Percentiles rank a stretch among this genome's conserved stretches.
These are phyloP conservation scores for Mariannaea sp. DNA, from an alignment of 2,329 filamentous ascomycete genomes.

Conservation along the genomic window DNA sequence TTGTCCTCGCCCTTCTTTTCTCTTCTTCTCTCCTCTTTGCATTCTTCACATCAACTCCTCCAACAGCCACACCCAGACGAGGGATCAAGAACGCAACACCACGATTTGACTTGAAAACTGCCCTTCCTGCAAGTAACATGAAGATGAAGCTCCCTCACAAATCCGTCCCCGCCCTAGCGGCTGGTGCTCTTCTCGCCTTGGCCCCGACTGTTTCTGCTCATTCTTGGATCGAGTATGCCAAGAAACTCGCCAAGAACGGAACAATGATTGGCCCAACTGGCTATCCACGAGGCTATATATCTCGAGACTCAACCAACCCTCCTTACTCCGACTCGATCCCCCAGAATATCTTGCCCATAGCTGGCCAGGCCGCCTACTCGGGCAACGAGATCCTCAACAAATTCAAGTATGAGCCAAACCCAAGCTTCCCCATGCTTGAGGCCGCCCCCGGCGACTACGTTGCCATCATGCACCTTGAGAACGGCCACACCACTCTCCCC, in stretches of 20 bases:
- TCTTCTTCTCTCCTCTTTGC: background rate
- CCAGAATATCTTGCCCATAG: conserved; percentile 65
- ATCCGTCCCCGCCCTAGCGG: conserved; percentile 30
- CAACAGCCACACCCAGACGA: conserved; percentile 1
- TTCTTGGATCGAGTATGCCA: conserved; percentile 81
- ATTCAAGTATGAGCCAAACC: conserved; percentile 43
- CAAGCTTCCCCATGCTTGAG: conserved; percentile 65
- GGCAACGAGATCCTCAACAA: conserved; percentile 58
- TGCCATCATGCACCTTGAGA: conserved; percentile 72
- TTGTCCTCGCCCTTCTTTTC: background rate
- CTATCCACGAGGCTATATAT: conserved; percentile 73
- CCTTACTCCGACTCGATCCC: conserved; percentile 63
- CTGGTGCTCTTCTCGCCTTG: conserved; percentile 41
- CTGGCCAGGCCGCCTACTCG: conserved; percentile 67
- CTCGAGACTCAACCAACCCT: conserved; percentile 54
- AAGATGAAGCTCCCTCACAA: conserved; percentile 32
- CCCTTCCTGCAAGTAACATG: conserved; percentile 26
- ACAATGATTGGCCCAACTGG: conserved; percentile 72
- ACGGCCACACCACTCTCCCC: conserved; percentile 73
- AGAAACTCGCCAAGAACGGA: conserved; percentile 73
- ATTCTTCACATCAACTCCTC: conserved; percentile 1
- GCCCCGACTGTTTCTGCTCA: conserved; percentile 57
- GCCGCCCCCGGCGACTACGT: conserved; percentile 65
- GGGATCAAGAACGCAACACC: conserved; percentile 8
- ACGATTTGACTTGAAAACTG: too few species aligned